These are phyloP conservation scores for Cystofilobasidium capitatum DNA, from an alignment of 768 basidiomycete species.

Conservation along the genomic window DNA sequence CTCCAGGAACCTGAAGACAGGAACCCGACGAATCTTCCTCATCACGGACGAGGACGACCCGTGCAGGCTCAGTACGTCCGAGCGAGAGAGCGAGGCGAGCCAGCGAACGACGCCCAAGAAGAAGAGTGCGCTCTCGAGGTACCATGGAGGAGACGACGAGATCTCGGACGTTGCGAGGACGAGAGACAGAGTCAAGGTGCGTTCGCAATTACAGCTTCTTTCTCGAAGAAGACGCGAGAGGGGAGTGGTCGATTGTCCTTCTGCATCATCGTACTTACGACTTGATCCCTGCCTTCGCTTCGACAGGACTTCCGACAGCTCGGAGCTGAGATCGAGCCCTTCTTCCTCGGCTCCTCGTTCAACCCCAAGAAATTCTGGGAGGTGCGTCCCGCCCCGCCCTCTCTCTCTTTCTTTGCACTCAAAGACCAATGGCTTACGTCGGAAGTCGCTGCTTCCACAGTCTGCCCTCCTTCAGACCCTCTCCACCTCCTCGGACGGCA, in stretches of 20 bases:
- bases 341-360: conserved; percentile 75
- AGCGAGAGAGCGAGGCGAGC: neutral
- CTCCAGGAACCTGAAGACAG: conserved; percentile 14
- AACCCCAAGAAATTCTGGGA: conserved; percentile 67
- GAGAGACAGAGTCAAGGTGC: conserved; percentile 30
- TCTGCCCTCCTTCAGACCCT: neutral
- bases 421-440: neutral
- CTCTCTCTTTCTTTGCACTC: neutral
- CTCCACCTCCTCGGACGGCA: neutral
- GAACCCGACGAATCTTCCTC: conserved; percentile 78
- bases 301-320: conserved; percentile 68
- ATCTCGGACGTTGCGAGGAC: conserved; percentile 31
- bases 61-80: neutral
- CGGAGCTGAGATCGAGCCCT: conserved; percentile 71
- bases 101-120: neutral
- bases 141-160: conserved; percentile 24
- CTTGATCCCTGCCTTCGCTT: conserved; percentile 28
- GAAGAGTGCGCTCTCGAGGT: neutral
- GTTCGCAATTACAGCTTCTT: no score
- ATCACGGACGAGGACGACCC: conserved; percentile 87
- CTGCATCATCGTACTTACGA: no score
- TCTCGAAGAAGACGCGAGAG: no score
- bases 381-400: conserved; percentile 41
- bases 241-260: no score
- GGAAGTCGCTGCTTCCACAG: no score